Evolutionary conservation across 1,139 yeast species (phyloP).

Genomic region (Suhomyces anneliseae): DNA sequence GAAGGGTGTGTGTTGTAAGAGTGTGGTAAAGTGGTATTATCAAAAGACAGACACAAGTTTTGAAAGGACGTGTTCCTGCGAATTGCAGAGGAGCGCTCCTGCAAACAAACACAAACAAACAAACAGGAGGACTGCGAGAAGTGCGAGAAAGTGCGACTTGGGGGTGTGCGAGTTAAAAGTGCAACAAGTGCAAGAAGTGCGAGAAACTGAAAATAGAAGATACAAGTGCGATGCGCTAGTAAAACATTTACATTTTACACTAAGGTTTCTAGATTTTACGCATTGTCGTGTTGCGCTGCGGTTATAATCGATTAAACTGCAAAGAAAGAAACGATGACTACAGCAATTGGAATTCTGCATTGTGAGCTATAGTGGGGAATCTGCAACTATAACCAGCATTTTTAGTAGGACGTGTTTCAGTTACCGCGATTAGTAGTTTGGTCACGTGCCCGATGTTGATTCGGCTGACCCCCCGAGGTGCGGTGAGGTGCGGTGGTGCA

Average conservation of each 20-base stretch:
- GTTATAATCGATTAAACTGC: neutral
- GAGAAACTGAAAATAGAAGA: too few species aligned
- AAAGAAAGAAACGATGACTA: neutral
- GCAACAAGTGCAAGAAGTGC: neutral
- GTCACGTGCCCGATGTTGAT: neutral
- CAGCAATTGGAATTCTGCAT: neutral
- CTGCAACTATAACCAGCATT: neutral
- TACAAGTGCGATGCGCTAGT: too few species aligned
- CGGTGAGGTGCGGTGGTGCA: neutral
- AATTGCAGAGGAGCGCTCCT: slow-evolving; percentile 6
- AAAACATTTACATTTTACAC: too few species aligned
- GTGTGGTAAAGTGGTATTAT: neutral
- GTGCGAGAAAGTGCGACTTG: neutral
- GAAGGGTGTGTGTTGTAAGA: neutral
- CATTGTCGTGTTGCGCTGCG: too few species aligned
- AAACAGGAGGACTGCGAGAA: slow-evolving; percentile 3
- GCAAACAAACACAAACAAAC: slow-evolving; percentile 5
- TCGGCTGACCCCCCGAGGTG: neutral
- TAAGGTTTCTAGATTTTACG: too few species aligned
- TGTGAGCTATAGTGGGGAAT: neutral
- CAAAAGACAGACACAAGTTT: neutral
- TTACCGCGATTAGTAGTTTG: neutral
- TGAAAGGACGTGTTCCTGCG: slow-evolving; percentile 2
- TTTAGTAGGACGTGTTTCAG: neutral
- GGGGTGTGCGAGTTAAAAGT: neutral